phyloP scores from a whole-genome alignment of 805 yeast species.

The Metschnikowia vanudenii region DNA sequence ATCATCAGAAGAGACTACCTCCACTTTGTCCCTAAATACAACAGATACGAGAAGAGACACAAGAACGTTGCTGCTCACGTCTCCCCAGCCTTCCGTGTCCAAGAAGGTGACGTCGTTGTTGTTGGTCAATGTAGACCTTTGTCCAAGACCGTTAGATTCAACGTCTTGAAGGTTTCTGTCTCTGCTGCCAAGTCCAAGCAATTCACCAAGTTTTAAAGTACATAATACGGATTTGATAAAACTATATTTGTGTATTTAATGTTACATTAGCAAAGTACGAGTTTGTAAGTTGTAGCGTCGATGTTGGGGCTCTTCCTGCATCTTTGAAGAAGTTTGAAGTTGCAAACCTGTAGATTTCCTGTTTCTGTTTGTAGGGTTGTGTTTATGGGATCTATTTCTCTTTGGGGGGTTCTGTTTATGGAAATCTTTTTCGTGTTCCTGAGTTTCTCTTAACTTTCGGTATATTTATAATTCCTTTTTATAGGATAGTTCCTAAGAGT shows the following conservation, averaged over 20 bases:
- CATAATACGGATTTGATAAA: slow-evolving; percentile 8
- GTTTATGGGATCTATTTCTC: neutral
- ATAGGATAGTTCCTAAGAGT: slow-evolving; percentile 32
- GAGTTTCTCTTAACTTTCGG: neutral
- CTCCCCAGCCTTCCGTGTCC: slow-evolving; percentile 99
- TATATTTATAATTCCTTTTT: too few relatives aligned
- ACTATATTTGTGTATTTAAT: slow-evolving; percentile 18
- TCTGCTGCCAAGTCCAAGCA: slow-evolving; percentile 88
- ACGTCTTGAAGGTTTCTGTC: slow-evolving; percentile 93
- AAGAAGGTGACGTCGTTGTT: slow-evolving; percentile 97
- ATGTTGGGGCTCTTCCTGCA: too few relatives aligned
- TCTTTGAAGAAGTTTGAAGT: too few relatives aligned
- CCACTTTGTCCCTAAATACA: slow-evolving; percentile 99
- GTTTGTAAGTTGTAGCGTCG: neutral
- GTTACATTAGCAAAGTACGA: slow-evolving; percentile 19
- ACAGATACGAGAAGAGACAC: slow-evolving; percentile 99
- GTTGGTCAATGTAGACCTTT: slow-evolving; percentile 99
- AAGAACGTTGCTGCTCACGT: slow-evolving; percentile 99
- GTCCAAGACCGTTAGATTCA: slow-evolving; percentile 99
- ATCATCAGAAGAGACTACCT: slow-evolving; percentile 99
- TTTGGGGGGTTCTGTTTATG: too few relatives aligned
- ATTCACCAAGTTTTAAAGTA: slow-evolving; percentile 88
- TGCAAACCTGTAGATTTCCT: too few relatives aligned
- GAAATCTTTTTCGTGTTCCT: too few relatives aligned
- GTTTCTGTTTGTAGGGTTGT: too few relatives aligned